Conservation (phyloP, 1,284 basidiomycete species). For the Laetiporus sulphureus region DNA sequence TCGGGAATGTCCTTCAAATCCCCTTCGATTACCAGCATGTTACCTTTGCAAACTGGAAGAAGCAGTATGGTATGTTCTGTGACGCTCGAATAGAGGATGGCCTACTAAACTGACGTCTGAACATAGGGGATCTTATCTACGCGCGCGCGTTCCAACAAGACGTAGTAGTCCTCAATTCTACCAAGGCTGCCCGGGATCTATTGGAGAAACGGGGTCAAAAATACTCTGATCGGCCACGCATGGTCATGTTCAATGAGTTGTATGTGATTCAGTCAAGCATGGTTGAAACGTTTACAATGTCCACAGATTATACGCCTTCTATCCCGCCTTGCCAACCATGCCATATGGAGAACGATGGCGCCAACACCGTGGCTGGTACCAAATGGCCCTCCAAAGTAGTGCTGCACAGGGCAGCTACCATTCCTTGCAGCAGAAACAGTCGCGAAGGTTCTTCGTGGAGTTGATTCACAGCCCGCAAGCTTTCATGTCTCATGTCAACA, state of each 20-base stretch:
- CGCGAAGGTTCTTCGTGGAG: not conserved
- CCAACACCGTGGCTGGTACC: not conserved
- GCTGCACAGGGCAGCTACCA: not conserved
- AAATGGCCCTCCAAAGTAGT: not conserved
- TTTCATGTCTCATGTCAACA: not conserved
- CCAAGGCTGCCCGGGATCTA: conserved; percentile 30
- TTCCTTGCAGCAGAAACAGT: not conserved
- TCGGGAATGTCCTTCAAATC: conserved; percentile 42
- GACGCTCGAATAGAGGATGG: conserved; percentile 17
- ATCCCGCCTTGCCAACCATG: not conserved
- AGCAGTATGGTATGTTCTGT: conserved; percentile 14
- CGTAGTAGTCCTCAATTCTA: conserved; percentile 31
- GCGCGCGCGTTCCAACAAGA: conserved; percentile 27
- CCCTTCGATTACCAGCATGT: conserved; percentile 28
- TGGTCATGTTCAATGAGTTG: not conserved
- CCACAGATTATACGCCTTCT: conserved; percentile 7
- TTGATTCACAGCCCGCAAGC: not conserved
- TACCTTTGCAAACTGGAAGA: conserved; percentile 27
- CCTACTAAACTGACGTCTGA: conserved; percentile 16
- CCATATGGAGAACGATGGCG: not conserved
- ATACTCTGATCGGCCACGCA: conserved; percentile 31
- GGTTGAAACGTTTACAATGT: not conserved
- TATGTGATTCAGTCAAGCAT: not conserved
- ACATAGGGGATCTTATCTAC: conserved; percentile 24
- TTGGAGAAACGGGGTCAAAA: conserved; percentile 33